Conservation (phyloP, 768 basidiomycete species). For the Amanita rimosa region DNA sequence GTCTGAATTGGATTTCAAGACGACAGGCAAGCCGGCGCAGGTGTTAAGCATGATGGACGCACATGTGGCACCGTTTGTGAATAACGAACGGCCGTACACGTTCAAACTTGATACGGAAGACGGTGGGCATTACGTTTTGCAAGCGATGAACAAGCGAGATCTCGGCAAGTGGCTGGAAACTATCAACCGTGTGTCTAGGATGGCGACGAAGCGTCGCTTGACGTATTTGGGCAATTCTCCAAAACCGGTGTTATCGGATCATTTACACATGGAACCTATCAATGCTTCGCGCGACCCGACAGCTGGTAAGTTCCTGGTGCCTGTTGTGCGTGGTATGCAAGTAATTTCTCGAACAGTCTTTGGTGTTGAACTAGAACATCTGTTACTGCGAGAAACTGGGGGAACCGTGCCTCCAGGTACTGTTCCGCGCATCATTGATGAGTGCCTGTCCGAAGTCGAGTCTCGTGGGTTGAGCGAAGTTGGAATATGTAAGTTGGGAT, state of each 20-base stretch:
- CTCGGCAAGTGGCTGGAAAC: conserved; percentile 72
- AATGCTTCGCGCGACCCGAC: conserved; percentile 58
- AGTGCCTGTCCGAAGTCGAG: conserved; percentile 63
- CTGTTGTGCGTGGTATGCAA: neutral
- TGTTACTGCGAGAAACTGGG: conserved; percentile 55
- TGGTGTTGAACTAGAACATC: conserved; percentile 61
- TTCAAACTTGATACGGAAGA: conserved; percentile 83
- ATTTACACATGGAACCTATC: conserved; percentile 51
- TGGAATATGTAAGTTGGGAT: conserved; percentile 58
- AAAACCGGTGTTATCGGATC: conserved; percentile 65
- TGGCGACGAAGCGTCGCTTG: conserved; percentile 64
- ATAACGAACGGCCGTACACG: conserved; percentile 72
- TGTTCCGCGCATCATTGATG: conserved; percentile 55
- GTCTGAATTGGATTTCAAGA: conserved; percentile 63
- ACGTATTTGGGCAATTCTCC: conserved; percentile 72
- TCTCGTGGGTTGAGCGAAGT: conserved; percentile 66
- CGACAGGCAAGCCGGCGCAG: conserved; percentile 63
- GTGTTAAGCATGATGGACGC: conserved; percentile 70
- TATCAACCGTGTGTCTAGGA: conserved; percentile 58
- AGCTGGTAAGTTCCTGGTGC: conserved; percentile 41
- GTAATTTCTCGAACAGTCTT: conserved; percentile 36
- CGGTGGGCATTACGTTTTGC: conserved; percentile 73
- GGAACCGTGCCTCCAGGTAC: conserved; percentile 41
- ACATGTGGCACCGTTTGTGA: conserved; percentile 57
- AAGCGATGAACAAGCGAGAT: conserved; percentile 59